Conservation (phyloP, 345 rosid genomes). For the Eucalyptus regnans region DNA sequence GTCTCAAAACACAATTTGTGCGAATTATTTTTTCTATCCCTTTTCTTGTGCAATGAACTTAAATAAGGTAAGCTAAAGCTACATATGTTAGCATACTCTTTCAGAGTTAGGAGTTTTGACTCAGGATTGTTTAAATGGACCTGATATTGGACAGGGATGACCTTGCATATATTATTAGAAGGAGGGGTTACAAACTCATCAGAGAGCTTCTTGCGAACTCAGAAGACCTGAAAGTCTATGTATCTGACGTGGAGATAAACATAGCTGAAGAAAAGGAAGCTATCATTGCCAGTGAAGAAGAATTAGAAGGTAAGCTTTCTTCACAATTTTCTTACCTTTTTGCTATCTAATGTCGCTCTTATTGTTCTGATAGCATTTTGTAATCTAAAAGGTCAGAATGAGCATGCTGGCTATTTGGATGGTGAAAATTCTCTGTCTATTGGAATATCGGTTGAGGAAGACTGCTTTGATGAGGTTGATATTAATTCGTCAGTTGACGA, state of each 20-base stretch:
- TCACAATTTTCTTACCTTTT: not conserved
- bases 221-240: conserved; percentile 5
- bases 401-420: conserved; percentile 2
- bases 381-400: conserved; percentile 9
- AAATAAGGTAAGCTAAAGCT: not conserved
- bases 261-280: conserved; percentile 2
- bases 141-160: conserved; percentile 44
- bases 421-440: conserved; percentile 4
- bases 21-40: not conserved
- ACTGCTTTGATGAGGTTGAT: not conserved
- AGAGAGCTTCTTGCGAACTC: conserved; percentile 49
- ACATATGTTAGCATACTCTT: not conserved
- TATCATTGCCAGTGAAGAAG: not conserved
- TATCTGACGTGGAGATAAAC: not conserved
- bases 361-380: not conserved
- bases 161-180: conserved; percentile 75
- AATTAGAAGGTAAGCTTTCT: conserved; percentile 27
- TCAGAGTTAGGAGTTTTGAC: not conserved
- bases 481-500: conserved; percentile 5
- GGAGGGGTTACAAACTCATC: conserved; percentile 78
- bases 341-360: not conserved
- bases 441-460: not conserved
- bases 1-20: not conserved
- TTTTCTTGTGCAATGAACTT: not conserved
- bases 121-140: not conserved